Evolutionary conservation across 2,329 filamentous ascomycete species (phyloP).

Genomic region (Hysterium pulicare): DNA sequence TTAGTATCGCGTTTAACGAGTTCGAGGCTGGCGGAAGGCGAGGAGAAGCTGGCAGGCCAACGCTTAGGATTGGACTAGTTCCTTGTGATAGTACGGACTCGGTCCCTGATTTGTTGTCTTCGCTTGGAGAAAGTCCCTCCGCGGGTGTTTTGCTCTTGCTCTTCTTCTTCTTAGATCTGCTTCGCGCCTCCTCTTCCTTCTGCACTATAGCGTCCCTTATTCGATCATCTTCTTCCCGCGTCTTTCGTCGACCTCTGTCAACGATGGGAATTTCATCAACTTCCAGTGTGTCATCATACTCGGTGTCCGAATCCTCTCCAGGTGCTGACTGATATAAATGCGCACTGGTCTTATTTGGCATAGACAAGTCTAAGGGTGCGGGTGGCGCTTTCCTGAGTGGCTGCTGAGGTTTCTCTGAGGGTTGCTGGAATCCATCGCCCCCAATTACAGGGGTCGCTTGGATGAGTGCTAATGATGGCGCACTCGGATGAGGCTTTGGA

Average conservation of each 20-base stretch:
- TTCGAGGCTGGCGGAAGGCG: conserved; percentile 32
- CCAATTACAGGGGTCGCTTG: conserved; percentile 39
- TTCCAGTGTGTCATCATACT: conserved; percentile 76
- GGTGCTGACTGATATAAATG: conserved; percentile 45
- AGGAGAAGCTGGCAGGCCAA: conserved; percentile 37
- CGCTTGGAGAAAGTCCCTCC: conserved; percentile 12
- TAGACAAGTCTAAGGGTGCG: conserved; percentile 71
- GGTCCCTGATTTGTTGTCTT: conserved; percentile 17
- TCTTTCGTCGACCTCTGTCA: conserved; percentile 73
- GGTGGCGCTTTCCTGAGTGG: conserved; percentile 77
- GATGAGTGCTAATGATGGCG: conserved; percentile 36
- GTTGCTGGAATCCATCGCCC: conserved; percentile 34
- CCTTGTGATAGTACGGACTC: conserved; percentile 27
- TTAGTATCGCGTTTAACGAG: conserved; percentile 48
- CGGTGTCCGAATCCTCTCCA: conserved; percentile 69
- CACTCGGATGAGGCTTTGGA: conserved; percentile 17
- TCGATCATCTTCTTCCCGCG: conserved; percentile 81
- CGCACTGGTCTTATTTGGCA: conserved; percentile 40
- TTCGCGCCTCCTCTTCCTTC: conserved; percentile 67
- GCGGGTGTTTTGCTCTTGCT: conserved; percentile 43
- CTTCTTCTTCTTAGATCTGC: conserved; percentile 68
- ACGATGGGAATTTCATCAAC: conserved; percentile 60
- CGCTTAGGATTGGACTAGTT: conserved; percentile 24
- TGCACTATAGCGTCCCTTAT: conserved; percentile 67
- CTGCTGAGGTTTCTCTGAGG: conserved; percentile 27